Evolutionary conservation across 768 basidiomycete species (phyloP).

Genomic region (Boletus rex-veris): DNA sequence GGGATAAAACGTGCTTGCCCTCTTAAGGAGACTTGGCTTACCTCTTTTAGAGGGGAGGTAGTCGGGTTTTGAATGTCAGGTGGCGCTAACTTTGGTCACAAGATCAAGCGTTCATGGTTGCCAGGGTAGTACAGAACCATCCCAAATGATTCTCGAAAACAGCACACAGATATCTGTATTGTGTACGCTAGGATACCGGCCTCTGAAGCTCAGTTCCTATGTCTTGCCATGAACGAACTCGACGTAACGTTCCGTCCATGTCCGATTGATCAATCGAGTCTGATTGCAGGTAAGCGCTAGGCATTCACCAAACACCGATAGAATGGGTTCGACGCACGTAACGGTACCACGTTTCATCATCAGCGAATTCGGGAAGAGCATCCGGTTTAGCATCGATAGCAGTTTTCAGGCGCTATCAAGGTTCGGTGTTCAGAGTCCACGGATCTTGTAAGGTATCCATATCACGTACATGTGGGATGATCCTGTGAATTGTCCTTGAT

Average conservation of each 20-base stretch:
- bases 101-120: background rate
- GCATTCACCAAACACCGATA: background rate
- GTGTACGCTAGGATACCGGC: background rate
- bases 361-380: constrained; percentile 33
- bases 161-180: background rate
- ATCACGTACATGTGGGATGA: constrained; percentile 40
- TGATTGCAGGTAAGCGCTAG: background rate
- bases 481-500: constrained; percentile 28
- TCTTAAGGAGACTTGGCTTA: background rate
- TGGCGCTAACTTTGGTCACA: background rate
- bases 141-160: background rate
- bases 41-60: too few relatives aligned
- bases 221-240: constrained; percentile 15
- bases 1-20: constrained; percentile 12
- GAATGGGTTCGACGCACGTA: constrained; percentile 18
- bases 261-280: constrained; percentile 18
- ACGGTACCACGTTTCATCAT: constrained; percentile 35
- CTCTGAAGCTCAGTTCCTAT: background rate
- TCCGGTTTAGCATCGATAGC: constrained; percentile 24
- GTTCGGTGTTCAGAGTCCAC: background rate
- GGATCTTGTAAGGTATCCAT: background rate
- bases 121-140: background rate
- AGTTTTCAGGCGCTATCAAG: constrained; percentile 32
- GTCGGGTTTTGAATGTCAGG: background rate
- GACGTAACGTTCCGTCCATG: constrained; percentile 28